These are phyloP conservation scores for Arthroderma sp. DNA, from an alignment of 2,329 filamentous ascomycete genomes.

Conservation along the genomic window DNA sequence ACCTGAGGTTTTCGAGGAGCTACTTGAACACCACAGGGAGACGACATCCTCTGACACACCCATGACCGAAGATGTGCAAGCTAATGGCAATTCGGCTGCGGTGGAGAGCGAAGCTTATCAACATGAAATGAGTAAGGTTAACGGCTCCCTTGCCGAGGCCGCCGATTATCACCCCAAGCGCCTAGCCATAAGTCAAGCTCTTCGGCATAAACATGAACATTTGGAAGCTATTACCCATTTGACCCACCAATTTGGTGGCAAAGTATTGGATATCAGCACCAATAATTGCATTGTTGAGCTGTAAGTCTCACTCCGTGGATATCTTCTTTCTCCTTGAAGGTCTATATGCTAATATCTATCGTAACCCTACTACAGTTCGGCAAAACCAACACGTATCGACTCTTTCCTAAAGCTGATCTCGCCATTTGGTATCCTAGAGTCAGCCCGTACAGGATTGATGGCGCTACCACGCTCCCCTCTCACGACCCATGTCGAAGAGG, in stretches of 20 bases:
- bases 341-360: background rate
- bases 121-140: conserved; percentile 28
- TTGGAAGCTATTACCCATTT: conserved; percentile 91
- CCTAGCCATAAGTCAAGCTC: conserved; percentile 70
- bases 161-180: conserved; percentile 80
- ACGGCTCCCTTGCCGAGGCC: conserved; percentile 16
- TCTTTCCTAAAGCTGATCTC: conserved; percentile 92
- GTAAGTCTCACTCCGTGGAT: conserved; percentile 41
- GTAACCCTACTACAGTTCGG: conserved; percentile 46
- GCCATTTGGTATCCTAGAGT: conserved; percentile 93
- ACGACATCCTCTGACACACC: conserved; percentile 36
- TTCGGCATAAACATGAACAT: conserved; percentile 96
- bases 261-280: conserved; percentile 93
- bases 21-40: conserved; percentile 88
- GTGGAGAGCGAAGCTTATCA: conserved; percentile 14
- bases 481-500: conserved; percentile 57
- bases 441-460: conserved; percentile 90
- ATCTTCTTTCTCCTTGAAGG: background rate
- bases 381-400: conserved; percentile 86
- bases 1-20: conserved; percentile 95
- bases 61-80: conserved; percentile 23
- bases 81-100: conserved; percentile 6
- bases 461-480: conserved; percentile 87
- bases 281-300: conserved; percentile 98
- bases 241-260: conserved; percentile 93